phyloP scores from a whole-genome alignment of 129 eudicot species.

The Artemisia annua region DNA sequence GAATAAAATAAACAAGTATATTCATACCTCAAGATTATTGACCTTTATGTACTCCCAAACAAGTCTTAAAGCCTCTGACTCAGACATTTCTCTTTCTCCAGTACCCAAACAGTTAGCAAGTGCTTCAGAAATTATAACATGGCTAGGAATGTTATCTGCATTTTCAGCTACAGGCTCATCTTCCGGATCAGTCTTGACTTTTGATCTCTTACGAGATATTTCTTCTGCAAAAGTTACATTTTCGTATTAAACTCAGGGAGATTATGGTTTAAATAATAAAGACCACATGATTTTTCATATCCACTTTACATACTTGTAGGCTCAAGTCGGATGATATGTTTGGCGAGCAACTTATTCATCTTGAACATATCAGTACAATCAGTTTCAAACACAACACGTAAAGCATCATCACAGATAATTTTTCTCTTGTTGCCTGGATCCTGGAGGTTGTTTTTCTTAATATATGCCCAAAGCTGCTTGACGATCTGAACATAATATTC shows the following conservation, averaged over 20 bases:
- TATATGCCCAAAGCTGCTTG: constrained; percentile 94
- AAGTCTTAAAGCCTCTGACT: constrained; percentile 69
- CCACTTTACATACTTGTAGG: constrained; percentile 61
- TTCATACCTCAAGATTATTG: constrained; percentile 84
- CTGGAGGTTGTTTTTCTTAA: constrained; percentile 87
- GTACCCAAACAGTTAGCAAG: constrained; percentile 77
- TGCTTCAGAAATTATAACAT: constrained; percentile 72
- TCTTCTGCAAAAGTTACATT: constrained; percentile 50
- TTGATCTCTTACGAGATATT: constrained; percentile 54
- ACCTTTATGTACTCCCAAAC: constrained; percentile 86
- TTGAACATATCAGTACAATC: constrained; percentile 93
- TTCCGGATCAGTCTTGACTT: constrained; percentile 27
- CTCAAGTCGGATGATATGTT: constrained; percentile 81
- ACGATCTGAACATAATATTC: constrained; percentile 59
- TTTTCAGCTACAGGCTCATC: constrained; percentile 49
- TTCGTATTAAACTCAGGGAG: neutral
- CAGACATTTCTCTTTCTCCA: constrained; percentile 72
- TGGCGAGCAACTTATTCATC: constrained; percentile 93
- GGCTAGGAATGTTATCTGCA: constrained; percentile 44
- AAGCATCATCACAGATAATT: constrained; percentile 88
- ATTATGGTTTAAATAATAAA: constrained; percentile 1
- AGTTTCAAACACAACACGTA: constrained; percentile 81
- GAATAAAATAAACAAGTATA: constrained; percentile 8
- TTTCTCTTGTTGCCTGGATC: constrained; percentile 95
- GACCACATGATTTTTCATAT: neutral